phyloP scores from a whole-genome alignment of 2,329 filamentous ascomycete genomes.

The Diaporthe humulicola region DNA sequence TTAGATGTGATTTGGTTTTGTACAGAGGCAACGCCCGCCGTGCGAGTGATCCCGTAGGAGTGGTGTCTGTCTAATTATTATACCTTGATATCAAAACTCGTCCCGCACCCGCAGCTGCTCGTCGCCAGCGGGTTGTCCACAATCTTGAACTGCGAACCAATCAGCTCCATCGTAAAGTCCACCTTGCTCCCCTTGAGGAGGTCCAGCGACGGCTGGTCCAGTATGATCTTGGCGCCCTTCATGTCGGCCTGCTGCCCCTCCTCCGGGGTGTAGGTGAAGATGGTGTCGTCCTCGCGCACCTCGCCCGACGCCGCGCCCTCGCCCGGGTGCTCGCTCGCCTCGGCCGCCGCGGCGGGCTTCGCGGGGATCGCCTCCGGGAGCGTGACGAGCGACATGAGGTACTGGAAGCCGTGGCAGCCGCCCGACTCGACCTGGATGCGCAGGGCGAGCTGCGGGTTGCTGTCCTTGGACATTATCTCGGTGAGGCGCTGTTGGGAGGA shows the following conservation, averaged over 20 bases:
- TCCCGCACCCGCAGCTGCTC: slow-evolving; percentile 96
- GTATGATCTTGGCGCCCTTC: slow-evolving; percentile 79
- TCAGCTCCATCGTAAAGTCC: slow-evolving; percentile 96
- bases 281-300: slow-evolving; percentile 82
- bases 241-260: slow-evolving; percentile 52
- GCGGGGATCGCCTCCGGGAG: slow-evolving; percentile 57
- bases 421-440: slow-evolving; percentile 93
- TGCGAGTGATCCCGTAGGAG: background rate
- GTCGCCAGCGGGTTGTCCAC: slow-evolving; percentile 91
- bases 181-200: slow-evolving; percentile 93
- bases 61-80: slow-evolving; percentile 53
- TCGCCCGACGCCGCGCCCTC: slow-evolving; percentile 50
- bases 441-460: slow-evolving; percentile 85
- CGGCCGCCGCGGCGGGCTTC: slow-evolving; percentile 34
- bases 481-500: slow-evolving; percentile 70
- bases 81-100: slow-evolving; percentile 93
- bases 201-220: slow-evolving; percentile 89
- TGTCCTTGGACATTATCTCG: slow-evolving; percentile 79
- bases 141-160: slow-evolving; percentile 91
- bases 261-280: slow-evolving; percentile 79
- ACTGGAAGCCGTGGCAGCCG: slow-evolving; percentile 98
- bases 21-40: background rate
- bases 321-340: slow-evolving; percentile 40
- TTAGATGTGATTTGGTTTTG: slow-evolving; percentile 28
- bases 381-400: slow-evolving; percentile 88